These are phyloP conservation scores for Lentinula sp. DNA, from an alignment of 768 basidiomycete species.

Conservation along the genomic window DNA sequence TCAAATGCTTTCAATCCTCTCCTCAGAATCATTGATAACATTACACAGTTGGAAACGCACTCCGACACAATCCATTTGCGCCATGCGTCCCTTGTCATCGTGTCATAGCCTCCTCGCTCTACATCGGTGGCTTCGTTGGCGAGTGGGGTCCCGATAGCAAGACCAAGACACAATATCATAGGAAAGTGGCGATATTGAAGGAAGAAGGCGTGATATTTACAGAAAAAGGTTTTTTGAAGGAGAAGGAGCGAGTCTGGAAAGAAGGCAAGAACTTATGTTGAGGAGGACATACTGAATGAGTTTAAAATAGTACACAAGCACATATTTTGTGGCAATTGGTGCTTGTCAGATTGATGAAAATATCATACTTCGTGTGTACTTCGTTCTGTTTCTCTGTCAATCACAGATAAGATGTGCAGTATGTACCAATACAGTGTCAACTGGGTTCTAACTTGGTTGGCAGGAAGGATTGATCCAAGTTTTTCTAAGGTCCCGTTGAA, in stretches of 20 bases:
- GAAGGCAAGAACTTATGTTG: too few species aligned
- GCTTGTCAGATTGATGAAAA: too few species aligned
- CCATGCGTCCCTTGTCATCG: slow-evolving; percentile 69
- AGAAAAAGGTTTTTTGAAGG: slow-evolving; percentile 33
- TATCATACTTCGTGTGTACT: too few species aligned
- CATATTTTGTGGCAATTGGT: too few species aligned
- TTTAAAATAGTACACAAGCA: too few species aligned
- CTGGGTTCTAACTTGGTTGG: too few species aligned
- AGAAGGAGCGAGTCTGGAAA: background rate
- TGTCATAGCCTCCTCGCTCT: slow-evolving; percentile 55
- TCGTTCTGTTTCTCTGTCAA: too few species aligned
- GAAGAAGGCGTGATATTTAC: slow-evolving; percentile 50
- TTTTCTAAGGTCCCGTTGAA: too few species aligned
- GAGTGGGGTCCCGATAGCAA: slow-evolving; percentile 49
- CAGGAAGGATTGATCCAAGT: too few species aligned
- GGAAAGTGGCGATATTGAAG: slow-evolving; percentile 45
- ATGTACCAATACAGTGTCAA: too few species aligned
- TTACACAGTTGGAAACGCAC: slow-evolving; percentile 52
- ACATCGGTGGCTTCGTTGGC: slow-evolving; percentile 58
- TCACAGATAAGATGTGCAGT: too few species aligned
- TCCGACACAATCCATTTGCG: slow-evolving; percentile 61
- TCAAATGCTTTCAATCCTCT: background rate
- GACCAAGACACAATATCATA: slow-evolving; percentile 33
- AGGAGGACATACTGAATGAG: too few species aligned
- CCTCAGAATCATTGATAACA: background rate